Base-by-base conservation (phyloP, 192 early-diverging fungal species). In the Coemansia sp. region DNA sequence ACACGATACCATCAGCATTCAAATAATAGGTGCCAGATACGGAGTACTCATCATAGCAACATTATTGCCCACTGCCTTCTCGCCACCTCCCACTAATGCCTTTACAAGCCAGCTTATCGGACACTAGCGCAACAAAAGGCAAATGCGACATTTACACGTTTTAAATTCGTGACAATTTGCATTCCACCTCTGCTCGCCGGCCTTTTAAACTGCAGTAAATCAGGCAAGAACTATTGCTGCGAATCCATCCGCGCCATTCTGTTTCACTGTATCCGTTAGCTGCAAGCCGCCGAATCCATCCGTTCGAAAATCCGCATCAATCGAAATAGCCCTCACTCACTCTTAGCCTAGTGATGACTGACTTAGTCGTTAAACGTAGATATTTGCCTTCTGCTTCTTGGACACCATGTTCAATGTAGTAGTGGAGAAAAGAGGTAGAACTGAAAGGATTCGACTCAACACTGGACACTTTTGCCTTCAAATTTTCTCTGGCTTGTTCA, bases 11-110 rank as follows among this genome's bases (percentile, higher is more conserved):
- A 6, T n/a, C 38, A 11, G 70, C 53, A 79, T 73, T 83, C 83
- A 80, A 80, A 84, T 79, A 82, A 82, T 71, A 85, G 84, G 84
- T 84, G 80, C 76, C 84, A 82, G 82, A 81, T 75, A 59, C 39
- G 29, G 59, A n/a, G 32, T 53, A 56, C 62, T 82, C 83, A 76
- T 85, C 84, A 85, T 65, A 29, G 70, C 66, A 59, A 61, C 23
- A 20, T 3, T 29, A 13, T 10, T 54, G 10, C 37, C 19, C 38
- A 11, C 32, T 51, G 8, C 37, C 24, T 23, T 53, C 22, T 53
- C 51, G 32, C 16, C 41, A 45, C 14, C 41, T n/a, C 41, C 4
- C 16, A 45, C 41, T 45, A n/a, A 13, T n/a, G 16, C 4, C 41
- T 16, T 13, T 16, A 3, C 41, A 45, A 16, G 41, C 5, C 14